Conservation (phyloP, 805 yeast species). For the Candida caryicola region DNA sequence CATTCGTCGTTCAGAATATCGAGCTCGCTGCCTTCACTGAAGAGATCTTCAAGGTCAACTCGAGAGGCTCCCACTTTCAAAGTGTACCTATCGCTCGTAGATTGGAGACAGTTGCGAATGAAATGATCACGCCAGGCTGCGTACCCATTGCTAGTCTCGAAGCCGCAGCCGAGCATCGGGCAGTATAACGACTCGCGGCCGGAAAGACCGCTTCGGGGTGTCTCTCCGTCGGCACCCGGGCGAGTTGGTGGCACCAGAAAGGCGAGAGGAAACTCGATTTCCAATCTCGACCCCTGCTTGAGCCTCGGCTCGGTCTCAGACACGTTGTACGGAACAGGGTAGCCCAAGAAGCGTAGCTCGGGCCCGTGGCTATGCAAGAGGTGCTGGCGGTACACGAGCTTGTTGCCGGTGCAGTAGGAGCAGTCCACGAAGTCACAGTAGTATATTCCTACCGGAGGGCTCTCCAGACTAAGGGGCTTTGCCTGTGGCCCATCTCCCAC, state of each 20-base stretch:
- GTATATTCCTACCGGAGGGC: slow-evolving; percentile 9
- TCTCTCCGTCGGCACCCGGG: too few relatives aligned
- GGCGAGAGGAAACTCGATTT: too few relatives aligned
- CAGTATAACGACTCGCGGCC: too few relatives aligned
- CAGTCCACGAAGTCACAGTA: slow-evolving; percentile 27
- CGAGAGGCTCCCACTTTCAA: not conserved
- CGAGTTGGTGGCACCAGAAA: too few relatives aligned
- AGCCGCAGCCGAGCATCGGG: slow-evolving; percentile 41
- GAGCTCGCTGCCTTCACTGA: slow-evolving; percentile 4
- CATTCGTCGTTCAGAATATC: not conserved
- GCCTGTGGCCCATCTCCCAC: not conserved
- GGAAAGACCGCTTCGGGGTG: too few relatives aligned
- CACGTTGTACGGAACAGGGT: too few relatives aligned
- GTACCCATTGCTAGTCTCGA: slow-evolving; percentile 32
- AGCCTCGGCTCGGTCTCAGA: too few relatives aligned
- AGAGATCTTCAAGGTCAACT: slow-evolving; percentile 4
- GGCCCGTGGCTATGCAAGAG: slow-evolving; percentile 20
- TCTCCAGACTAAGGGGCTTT: not conserved
- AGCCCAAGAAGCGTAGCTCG: slow-evolving; percentile 21
- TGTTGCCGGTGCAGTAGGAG: slow-evolving; percentile 28
- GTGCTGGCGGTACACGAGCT: slow-evolving; percentile 23
- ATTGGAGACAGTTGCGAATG: slow-evolving; percentile 7
- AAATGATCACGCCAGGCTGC: slow-evolving; percentile 29
- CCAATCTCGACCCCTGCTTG: too few relatives aligned
- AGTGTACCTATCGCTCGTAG: not conserved